Evolutionary conservation across 495 filamentous ascomycete species (phyloP), one percentile per base, ranked within the genome.

Genomic region (Chaetomium fimeti): DNA sequence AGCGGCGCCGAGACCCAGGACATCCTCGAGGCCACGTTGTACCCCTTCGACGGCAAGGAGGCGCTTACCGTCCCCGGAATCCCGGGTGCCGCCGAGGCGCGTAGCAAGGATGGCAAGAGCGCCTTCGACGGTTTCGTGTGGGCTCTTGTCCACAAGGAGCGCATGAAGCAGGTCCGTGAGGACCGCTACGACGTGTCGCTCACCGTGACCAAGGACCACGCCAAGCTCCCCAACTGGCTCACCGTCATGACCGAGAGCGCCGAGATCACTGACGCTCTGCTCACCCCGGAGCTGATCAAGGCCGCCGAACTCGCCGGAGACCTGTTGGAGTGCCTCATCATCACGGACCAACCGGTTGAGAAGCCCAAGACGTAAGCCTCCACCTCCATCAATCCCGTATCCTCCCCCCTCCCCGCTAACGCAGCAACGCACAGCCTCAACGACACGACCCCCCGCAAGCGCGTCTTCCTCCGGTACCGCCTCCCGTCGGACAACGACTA

Each of bases 201-300:
- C 59, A 97, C 94, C 25, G 87, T 84, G 68, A 97, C 93, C 66
- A 93, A 91, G 80, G 95, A 98, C 68, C 87, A 93, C 76, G 69
- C 87, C 28, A 96, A 93, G 79, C 84, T 98, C 9, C 95, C 94
- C n/a, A 76, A 79, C 62, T 98, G 95, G 95, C 82, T 88, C 18
- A 96, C 91, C 2, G 89, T 97, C 70, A 97, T 98, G 94, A 92
- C 85, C 66, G 94, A 98, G 82, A 96, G 87, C 73, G 92, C 92
- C 28, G 95, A 97, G 76, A 86, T 98, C 68, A 96, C 92, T n/a
- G 91, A 97, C 18, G 80, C 85, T 15, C 75, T 98, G 47, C 81
- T 98, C 42, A 94, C 91, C 28, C 84, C 89, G 32, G 92, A 97
- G 66, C 80, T 98, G 54, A 84, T 92, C 72, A 83, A 89, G 61